Base-by-base conservation (phyloP, 352 stramenopile species). In the Phytophthora meadii region DNA sequence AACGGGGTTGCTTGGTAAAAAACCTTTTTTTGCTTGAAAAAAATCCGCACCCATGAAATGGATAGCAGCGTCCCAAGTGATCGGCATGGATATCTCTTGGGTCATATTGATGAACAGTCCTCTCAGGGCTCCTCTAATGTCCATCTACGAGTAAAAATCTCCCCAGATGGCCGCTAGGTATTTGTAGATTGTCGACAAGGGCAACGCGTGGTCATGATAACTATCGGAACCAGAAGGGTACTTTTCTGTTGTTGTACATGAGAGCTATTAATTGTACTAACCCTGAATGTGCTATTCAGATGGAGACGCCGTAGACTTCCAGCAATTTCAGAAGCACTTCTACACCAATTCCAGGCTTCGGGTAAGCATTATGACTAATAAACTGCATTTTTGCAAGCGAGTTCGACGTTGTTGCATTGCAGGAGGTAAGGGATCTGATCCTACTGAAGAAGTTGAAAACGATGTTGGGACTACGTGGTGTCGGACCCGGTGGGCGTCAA, bases 211-310 rank as follows among this genome's bases (percentile, higher is more conserved):
- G 70, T 95, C 46, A 92, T 95, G 73, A 95, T 51, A 72, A 90
- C 63, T 95, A 93, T 36, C 83, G 87, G 17, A 89, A 85, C 53
- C 81, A 89, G 47, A 92, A 92, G 88, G 81, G 84, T 94, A 76
- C 44, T 11, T 42, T 30, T 48, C 19, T n/a, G 19, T 9, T 60
- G 36, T 7, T 12, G 3, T 40, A 42, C n/a, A 24, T 10, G 19
- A 19, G 1, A 19, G 7, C 12, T 11, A 14, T 17, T 19, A 19
- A 9, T 8, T 48, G 22, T 54, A 42, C 28, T 54, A 44, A 54
- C 19, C 10, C 6, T 32, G 47, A 8, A 28, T 28, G 19, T 45
- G 27, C 46, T 10, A 27, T 66, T 44, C 58, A 94, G 84, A 92
- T 46, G 86, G 79, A 6, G 84, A 89, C 50, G 83, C 92, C 25